A percentile compares a stretch with the other conserved stretches of the same genome.
Evolutionary conservation across 495 filamentous ascomycete species (phyloP).

Genomic region (Haplographium delicatum): DNA sequence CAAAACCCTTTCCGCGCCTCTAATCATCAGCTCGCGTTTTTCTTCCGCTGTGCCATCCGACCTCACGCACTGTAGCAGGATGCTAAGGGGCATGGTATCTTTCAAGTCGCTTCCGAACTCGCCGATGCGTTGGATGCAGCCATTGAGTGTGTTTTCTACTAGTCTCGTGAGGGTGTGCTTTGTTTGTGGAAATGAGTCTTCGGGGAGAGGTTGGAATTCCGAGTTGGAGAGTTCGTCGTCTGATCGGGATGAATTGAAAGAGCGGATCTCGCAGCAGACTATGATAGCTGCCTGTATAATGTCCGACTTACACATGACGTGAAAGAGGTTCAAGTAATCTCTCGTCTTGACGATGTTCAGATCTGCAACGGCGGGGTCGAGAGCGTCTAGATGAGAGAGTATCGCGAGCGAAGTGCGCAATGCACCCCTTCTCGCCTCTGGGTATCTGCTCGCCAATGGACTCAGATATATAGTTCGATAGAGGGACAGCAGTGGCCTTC

Average conservation of each 20-base stretch:
- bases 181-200: slow-evolving; percentile 4
- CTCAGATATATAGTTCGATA: slow-evolving; percentile 10
- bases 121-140: slow-evolving; percentile 14
- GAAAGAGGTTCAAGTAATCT: slow-evolving; percentile 19
- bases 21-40: slow-evolving; percentile 16
- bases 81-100: slow-evolving; percentile 15
- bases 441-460: neutral
- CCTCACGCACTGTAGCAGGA: slow-evolving; percentile 19
- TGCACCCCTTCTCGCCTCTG: slow-evolving; percentile 16
- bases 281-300: slow-evolving; percentile 20
- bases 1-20: slow-evolving; percentile 14
- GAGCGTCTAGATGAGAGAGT: slow-evolving; percentile 17
- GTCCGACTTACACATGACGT: slow-evolving; percentile 16
- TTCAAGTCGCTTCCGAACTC: slow-evolving; percentile 24
- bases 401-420: slow-evolving; percentile 9
- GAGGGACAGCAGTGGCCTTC: slow-evolving; percentile 8
- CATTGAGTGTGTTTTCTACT: slow-evolving; percentile 21
- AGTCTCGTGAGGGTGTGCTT: slow-evolving; percentile 19
- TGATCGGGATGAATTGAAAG: slow-evolving; percentile 5
- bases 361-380: slow-evolving; percentile 21
- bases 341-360: slow-evolving; percentile 9
- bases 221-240: neutral
- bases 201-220: neutral
- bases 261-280: slow-evolving; percentile 19
- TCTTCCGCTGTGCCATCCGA: slow-evolving; percentile 15